Evolutionary conservation across 164 flowering plant genomes (phyloP), one percentile per base, ranked within the genome.

Genomic region (Malania oleifera): DNA sequence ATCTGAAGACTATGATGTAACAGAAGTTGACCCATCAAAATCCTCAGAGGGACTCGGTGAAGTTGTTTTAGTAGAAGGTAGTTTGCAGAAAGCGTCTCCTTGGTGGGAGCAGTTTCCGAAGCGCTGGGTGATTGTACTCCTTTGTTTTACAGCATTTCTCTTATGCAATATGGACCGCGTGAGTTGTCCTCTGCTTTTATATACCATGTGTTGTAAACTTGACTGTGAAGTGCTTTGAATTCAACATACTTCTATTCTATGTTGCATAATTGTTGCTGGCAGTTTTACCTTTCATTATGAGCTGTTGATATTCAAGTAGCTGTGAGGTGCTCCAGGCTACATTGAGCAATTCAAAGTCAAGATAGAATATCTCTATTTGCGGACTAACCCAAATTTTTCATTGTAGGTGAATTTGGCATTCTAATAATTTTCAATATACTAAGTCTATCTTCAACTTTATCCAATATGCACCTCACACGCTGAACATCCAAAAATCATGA

Each of bases 101-200:
- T 81, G 84, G 92, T 84, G 80, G 95, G 67, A 77, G 70, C 73
- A 74, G 57, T 80, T 93, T 66, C 99, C 99, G 49, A 93, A 85
- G 72, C 90, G 99, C 44, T 90, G 96, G 99, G 78, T 85, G 73
- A 80, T 93, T 68, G 99, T 93, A 51, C 72, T 93, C 55, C 96
- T 93, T 48, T 93, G 99, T 72, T 93, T 86, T 68, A 39, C 81
- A 2, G 82, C 99, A 35, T 93, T 93, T 75, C 84, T 90, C 53
- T 76, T 93, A 51, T 93, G 99, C 87, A 90, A 88, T 70, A 93
- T 93, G 99, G 97, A 93, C 62, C 88, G 97, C 52, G 99, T 93
- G 71, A 78, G 91, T 73, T 52, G 14, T 53, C 63, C 13, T 60
- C 43, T 40, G 23, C 18, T 22, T 12, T 37, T 62, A 15, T 26